phyloP scores from a whole-genome alignment of 176 grass and related monocot genomes.

The Coix lacrymajobi region DNA sequence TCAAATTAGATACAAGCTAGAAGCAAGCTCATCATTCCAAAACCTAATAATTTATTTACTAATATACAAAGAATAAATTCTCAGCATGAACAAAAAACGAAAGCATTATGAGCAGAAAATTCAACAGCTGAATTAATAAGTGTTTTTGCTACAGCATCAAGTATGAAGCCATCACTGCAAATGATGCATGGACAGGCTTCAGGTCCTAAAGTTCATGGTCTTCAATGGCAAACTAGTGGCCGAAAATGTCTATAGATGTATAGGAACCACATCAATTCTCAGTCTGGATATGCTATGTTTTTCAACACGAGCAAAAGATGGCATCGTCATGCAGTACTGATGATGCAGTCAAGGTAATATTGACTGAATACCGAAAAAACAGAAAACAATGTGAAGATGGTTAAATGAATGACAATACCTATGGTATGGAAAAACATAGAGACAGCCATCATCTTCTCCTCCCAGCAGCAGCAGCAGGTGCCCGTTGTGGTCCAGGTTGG shows the following conservation, averaged over 20 bases:
- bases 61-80: neutral
- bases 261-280: neutral
- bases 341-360: neutral
- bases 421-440: slow-evolving; percentile 2
- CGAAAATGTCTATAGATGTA: neutral
- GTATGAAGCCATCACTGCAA: neutral
- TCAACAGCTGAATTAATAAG: neutral
- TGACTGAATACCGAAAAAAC: neutral
- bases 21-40: slow-evolving; percentile 6
- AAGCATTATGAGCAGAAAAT: neutral
- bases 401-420: slow-evolving; percentile 22
- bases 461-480: slow-evolving; percentile 47
- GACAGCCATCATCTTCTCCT: slow-evolving; percentile 75
- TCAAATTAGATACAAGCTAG: neutral
- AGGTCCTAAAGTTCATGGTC: neutral
- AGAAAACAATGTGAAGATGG: neutral
- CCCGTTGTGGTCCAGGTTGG: slow-evolving; percentile 53
- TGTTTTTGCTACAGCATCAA: neutral
- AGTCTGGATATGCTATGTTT: neutral
- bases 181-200: neutral
- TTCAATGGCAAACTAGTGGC: neutral
- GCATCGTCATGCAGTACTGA: neutral
- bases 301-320: neutral
- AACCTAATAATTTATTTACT: neutral
- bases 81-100: neutral